Evolutionary conservation across 257 asterid genomes (phyloP), one percentile per base, ranked within the genome.

Genomic region (Forsythia suspensa): DNA sequence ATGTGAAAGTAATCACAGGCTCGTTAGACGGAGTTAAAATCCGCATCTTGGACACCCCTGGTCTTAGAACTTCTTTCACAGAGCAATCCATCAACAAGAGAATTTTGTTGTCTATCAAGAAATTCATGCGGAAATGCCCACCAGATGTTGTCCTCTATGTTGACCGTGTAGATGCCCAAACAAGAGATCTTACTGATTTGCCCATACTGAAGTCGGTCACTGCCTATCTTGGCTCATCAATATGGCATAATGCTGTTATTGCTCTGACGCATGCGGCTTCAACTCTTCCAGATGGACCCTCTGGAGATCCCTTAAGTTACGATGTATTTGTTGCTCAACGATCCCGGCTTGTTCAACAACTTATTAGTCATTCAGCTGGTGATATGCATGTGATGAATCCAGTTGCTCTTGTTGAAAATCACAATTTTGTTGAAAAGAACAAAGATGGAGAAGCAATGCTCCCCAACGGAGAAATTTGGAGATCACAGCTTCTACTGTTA

Each of bases 1-100:
- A 52, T 24, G 91, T 92, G 83, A 88, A 82, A 77, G 94, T 86
- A 84, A 84, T 88, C 37, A 71, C 7, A 18, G 96, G 95, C 41
- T 78, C 65, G 61, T 24, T 89, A 13, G 34, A 86, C 67, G 96
- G 97, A 69, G 83, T 92, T 77, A 85, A 81, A 74, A 81, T 94
- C 76, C 89, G 82, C 74, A 77, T 91, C 72, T 83, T 94, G n/a
- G 98, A 94, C 86, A 94, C 97, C 69, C 98, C 97, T 43, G 98
- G 98, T 71, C 88, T 94, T 24, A 86, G 89, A 78, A 74, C 88
- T 77, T 86, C 90, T 80, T 66, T 74, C 8, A 24, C 2, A 8
- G 97, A 92, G 42, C 90, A 86, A 75, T 82, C 89, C 67, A 61
- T 74, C 76, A 94, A 92, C 79, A 74, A 83, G 18, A 92, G 84